Base-by-base conservation (phyloP, 371 early-diverging fungal species). In the Mortierella sp. region DNA sequence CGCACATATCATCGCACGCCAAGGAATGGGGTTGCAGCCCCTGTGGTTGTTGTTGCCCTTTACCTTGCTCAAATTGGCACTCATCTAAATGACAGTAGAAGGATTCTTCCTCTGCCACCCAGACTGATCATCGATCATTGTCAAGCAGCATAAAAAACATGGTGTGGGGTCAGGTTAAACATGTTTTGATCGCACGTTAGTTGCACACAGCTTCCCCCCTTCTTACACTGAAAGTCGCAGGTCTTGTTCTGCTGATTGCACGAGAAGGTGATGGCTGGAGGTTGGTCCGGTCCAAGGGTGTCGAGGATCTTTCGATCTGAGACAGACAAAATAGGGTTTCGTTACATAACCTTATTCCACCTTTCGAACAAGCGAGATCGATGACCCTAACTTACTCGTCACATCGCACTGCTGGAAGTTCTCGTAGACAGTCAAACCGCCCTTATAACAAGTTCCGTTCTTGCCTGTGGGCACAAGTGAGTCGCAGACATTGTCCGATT, bases 401-500 rank as follows among this genome's bases (percentile, higher is more conserved):
- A 97, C 93, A 76, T 92, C 88, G 83, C 97, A 97, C 81, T 92
- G 91, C 60, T 95, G 89, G 61, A 90, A 88, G 64, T 92, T 94
- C 53, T 89, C 87, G 50, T 85, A 82, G 9, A 95, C 93, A 2
- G 93, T 89, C 48, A 90, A 56, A 23, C 94, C 90, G 30, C 92
- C 91, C 49, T 87, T 82, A 82, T 95, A 94, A 76, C 96, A 96
- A 37, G 93, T 91, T 23, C 92, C 96, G 50, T 92, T 92, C 49
- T 84, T 83, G 19, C 89, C 91, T 0, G 91, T 88, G 0, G 92
- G 90, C 23, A 91, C 90, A 32, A 94, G 60, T 0, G 91, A 80
- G 63, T 89, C 83, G 79, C 97, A 97, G 1, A 89, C 93, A 21
- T 82, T 55, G 72, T 95, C 92, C 21, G 67, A 78, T 24, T 83